Evolutionary conservation across 805 yeast species (phyloP), one percentile per base, ranked within the genome.

Genomic region (Candida sonorensis): DNA sequence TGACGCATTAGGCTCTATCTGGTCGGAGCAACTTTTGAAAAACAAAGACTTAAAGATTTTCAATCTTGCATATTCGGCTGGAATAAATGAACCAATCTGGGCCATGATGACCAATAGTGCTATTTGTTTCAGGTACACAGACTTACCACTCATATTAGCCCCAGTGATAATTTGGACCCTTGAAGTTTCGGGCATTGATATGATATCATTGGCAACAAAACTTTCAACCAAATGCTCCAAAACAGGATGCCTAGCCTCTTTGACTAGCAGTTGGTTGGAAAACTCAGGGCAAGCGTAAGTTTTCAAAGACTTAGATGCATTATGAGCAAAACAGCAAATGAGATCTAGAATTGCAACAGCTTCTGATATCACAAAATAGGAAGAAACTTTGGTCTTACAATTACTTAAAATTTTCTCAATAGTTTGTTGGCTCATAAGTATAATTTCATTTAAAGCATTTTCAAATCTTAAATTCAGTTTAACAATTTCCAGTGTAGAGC

Each of bases 61-160:
- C 17, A 70, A 33, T 5, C 42, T 46, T 1, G 70, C 76, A 39
- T 48, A 53, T 4, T 57, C 57, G 8, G 75, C 72, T 0, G 74
- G 73, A 1, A 69, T 31, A 21, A 59, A 70, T 8, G 72, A 65
- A 0, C 83, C 83, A 18, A 75, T 66, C 44, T 77, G 83, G 0
- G 75, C 69, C 66, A 77, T 58, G 6, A 75, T 62, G 2, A 59
- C 57, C 8, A 71, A 41, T 6, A 72, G 41, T 1, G 75, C 73
- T 7, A 71, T 58, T 41, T 73, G 77, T 31, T 67, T 66, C 25
- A 76, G 62, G 37, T 70, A 72, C 5, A 75, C 68, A 0, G 81
- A 74, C 44, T 75, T 76, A 2, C 81, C 82, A 30, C 79, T 75
- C 77, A 72, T 72, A 39, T 75, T 75, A 3, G 75, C 71, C 1